These are phyloP conservation scores for Pyricularia pennisetigena DNA, from an alignment of 2,329 filamentous ascomycete species.

Conservation along the genomic window DNA sequence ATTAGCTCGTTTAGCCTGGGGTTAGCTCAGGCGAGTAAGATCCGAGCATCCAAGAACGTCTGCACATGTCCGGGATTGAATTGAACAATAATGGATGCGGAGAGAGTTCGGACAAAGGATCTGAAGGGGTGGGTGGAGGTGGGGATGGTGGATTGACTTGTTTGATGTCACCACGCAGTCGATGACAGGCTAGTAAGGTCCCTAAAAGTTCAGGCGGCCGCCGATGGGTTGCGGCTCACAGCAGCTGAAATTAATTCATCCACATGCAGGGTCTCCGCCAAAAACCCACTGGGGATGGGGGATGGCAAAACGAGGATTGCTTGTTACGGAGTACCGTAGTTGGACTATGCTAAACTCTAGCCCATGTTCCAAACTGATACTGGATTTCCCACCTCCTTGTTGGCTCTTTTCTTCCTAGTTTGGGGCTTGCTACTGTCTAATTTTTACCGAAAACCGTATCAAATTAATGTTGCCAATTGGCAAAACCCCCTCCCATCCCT, in stretches of 20 bases:
- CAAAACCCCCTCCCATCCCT: not conserved
- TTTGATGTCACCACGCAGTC: not conserved
- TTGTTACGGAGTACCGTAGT: not conserved
- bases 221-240: not conserved
- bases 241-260: not conserved
- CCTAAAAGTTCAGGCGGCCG: not conserved
- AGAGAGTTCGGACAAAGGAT: constrained; percentile 1
- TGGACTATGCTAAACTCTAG: too few species aligned
- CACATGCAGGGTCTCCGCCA: not conserved
- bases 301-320: not conserved
- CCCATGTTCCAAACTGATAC: too few species aligned
- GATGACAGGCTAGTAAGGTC: not conserved
- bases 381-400: not conserved
- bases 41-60: not conserved
- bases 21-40: not conserved
- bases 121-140: not conserved
- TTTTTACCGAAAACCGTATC: not conserved
- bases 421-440: not conserved
- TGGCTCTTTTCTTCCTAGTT: too few species aligned
- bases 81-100: not conserved
- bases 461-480: not conserved
- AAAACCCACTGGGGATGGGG: not conserved
- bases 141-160: not conserved
- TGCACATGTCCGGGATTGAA: not conserved
- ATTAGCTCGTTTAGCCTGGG: not conserved